Evolutionary conservation across 371 early-diverging fungal genomes (phyloP).

Genomic region (Saksenaea oblongispora): DNA sequence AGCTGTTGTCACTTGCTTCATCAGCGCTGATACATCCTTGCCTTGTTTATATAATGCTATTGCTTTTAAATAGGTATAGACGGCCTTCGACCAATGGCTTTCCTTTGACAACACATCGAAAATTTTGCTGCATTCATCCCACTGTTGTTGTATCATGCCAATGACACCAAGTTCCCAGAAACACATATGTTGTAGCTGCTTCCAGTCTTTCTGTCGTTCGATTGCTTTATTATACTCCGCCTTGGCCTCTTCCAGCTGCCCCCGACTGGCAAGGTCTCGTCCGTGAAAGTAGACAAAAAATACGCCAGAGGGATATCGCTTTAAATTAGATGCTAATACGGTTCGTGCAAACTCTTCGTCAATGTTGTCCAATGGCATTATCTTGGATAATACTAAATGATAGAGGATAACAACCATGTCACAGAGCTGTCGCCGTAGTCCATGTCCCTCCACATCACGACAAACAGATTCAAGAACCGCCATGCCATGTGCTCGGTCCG

Average conservation of each 20-base stretch:
- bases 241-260: slow-evolving; percentile 52
- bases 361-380: slow-evolving; percentile 56
- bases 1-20: slow-evolving; percentile 59
- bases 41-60: slow-evolving; percentile 46
- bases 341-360: slow-evolving; percentile 46
- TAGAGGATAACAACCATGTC: slow-evolving; percentile 64
- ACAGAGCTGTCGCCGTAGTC: slow-evolving; percentile 54
- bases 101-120: slow-evolving; percentile 62
- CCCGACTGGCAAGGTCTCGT: slow-evolving; percentile 50
- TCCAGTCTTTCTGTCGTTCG: slow-evolving; percentile 64
- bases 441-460: slow-evolving; percentile 19
- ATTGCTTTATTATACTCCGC: slow-evolving; percentile 48
- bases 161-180: slow-evolving; percentile 73
- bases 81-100: slow-evolving; percentile 79
- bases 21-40: slow-evolving; percentile 30
- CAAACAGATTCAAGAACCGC: slow-evolving; percentile 60
- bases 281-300: slow-evolving; percentile 68
- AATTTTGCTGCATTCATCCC: slow-evolving; percentile 51
- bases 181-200: slow-evolving; percentile 74
- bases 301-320: slow-evolving; percentile 58
- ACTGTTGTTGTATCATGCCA: slow-evolving; percentile 50
- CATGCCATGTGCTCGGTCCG: slow-evolving; percentile 67
- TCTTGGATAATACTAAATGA: slow-evolving; percentile 67
- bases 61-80: slow-evolving; percentile 69
- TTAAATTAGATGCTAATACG: slow-evolving; percentile 42